phyloP scores from a whole-genome alignment of 345 rosid species.

The Dimocarpus longan region DNA sequence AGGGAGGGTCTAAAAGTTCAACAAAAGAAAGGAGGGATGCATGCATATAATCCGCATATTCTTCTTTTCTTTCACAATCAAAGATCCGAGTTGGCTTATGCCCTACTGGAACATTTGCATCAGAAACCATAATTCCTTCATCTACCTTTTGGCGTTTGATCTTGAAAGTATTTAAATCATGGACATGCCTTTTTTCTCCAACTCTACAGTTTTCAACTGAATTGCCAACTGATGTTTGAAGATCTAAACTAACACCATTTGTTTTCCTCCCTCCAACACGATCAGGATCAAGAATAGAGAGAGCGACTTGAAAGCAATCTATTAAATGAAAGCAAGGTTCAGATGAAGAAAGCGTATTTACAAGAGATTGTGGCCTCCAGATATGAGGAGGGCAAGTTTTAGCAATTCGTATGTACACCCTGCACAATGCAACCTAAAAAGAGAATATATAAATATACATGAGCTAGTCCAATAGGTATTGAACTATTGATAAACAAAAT shows the following conservation, averaged over 20 bases:
- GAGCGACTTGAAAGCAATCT: constrained; percentile 69
- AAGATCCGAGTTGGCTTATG: constrained; percentile 34
- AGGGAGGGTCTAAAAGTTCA: constrained; percentile 57
- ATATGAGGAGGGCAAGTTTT: constrained; percentile 74
- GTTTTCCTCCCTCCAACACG: constrained; percentile 44
- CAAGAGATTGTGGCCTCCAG: constrained; percentile 79
- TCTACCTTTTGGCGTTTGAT: constrained; percentile 72
- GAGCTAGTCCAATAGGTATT: neutral
- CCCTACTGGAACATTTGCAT: constrained; percentile 35
- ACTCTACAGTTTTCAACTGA: constrained; percentile 40
- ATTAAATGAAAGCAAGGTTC: constrained; percentile 70
- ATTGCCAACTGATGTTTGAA: constrained; percentile 33
- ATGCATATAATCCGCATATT: constrained; percentile 52
- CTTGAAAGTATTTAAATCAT: constrained; percentile 39
- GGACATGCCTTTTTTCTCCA: constrained; percentile 64
- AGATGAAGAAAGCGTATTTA: constrained; percentile 54
- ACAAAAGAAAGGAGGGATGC: constrained; percentile 54
- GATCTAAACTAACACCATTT: constrained; percentile 28
- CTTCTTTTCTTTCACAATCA: constrained; percentile 53
- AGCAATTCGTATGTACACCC: constrained; percentile 67
- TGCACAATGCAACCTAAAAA: constrained; percentile 77
- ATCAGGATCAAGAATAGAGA: constrained; percentile 61
- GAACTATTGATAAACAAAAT: neutral
- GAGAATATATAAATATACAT: neutral
- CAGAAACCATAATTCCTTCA: constrained; percentile 40